These are phyloP conservation scores for Citrus sinensis DNA, from an alignment of 345 rosid species.

Conservation along the genomic window DVS_A1.0 CM039161.1:21500501-21501000, in stretches of 20 bases:
- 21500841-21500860: not conserved
- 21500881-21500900: conserved; percentile 67
- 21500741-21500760: conserved; percentile 54
- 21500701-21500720: conserved; percentile 81
- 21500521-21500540: not conserved
- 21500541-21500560: not conserved
- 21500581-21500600: conserved; percentile 82
- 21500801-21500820: not conserved
- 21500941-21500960: not conserved
- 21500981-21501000: no score
- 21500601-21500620: conserved; percentile 48
- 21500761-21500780: conserved; percentile 75
- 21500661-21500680: conserved; percentile 71
- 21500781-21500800: not conserved
- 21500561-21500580: conserved; percentile 73
- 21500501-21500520: not conserved
- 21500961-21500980: no score
- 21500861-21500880: conserved; percentile 59
- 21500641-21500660: conserved; percentile 88
- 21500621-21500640: conserved; percentile 76
- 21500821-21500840: not conserved
- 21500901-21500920: conserved; percentile 76
- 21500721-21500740: conserved; percentile 68
- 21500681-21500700: conserved; percentile 60
- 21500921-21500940: conserved; percentile 69